These are phyloP conservation scores for Sphagnum tenellum DNA, from an alignment of 225 moss, liverwort and hornwort species.

Conservation along the genomic window DNA sequence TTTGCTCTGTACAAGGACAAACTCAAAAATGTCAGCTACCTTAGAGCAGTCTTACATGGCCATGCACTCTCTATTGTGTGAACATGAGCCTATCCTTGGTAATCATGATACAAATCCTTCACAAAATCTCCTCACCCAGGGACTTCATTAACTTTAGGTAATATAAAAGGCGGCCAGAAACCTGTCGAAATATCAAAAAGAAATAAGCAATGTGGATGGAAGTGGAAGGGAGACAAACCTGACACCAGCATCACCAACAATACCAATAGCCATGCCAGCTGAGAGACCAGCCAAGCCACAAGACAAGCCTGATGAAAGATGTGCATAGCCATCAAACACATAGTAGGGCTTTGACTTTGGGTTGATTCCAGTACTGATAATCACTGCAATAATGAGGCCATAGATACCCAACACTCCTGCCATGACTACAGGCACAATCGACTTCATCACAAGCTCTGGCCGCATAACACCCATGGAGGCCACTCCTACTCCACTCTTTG, in stretches of 20 bases:
- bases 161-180: no score
- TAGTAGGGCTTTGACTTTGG: slow-evolving; percentile 7
- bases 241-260: slow-evolving; percentile 9
- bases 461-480: slow-evolving; percentile 8
- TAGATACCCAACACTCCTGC: slow-evolving; percentile 5
- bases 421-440: slow-evolving; percentile 7
- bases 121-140: neutral
- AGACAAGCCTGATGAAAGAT: slow-evolving; percentile 7
- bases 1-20: slow-evolving; percentile 3
- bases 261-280: slow-evolving; percentile 5
- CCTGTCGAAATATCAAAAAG: no score
- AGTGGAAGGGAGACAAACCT: neutral
- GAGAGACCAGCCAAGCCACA: slow-evolving; percentile 6
- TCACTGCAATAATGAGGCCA: slow-evolving; percentile 6
- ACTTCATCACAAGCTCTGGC: slow-evolving; percentile 8
- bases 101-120: no score
- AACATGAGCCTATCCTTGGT: no score
- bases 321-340: slow-evolving; percentile 5
- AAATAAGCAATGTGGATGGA: no score
- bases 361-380: slow-evolving; percentile 8
- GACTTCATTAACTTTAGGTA: no score
- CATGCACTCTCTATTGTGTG: neutral
- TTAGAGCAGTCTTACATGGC: no score
- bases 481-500: slow-evolving; percentile 9
- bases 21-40: no score